phyloP scores from a whole-genome alignment of 805 yeast genomes.

The Tetrapisispora fleetii region DNA sequence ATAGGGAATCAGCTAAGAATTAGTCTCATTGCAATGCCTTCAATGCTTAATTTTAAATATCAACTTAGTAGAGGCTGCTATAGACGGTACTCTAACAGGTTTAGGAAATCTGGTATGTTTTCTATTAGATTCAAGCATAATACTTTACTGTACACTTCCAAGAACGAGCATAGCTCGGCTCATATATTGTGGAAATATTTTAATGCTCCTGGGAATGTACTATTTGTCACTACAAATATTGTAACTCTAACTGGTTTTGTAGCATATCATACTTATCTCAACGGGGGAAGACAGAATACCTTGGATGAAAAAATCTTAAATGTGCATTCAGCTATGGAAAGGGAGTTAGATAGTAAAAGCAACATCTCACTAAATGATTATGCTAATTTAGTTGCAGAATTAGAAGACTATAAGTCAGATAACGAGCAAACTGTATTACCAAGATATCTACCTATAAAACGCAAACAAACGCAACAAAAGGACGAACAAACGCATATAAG shows the following conservation, averaged over 20 bases:
- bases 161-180: constrained; percentile 2
- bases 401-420: neutral
- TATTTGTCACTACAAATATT: constrained; percentile 31
- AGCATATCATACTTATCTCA: constrained; percentile 24
- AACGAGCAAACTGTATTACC: no score
- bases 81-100: neutral
- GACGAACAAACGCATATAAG: neutral
- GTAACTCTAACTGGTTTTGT: constrained; percentile 28
- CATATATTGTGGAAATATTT: constrained; percentile 30
- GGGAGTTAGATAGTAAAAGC: neutral
- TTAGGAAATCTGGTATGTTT: neutral
- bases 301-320: neutral
- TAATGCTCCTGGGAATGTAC: constrained; percentile 31
- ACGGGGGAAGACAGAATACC: neutral
- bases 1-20: neutral
- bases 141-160: neutral
- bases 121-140: neutral
- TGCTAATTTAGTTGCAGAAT: neutral
- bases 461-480: neutral
- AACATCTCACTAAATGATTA: neutral
- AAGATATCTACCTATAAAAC: neutral
- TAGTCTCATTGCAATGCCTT: neutral
- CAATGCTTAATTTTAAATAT: neutral
- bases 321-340: neutral
- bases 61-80: neutral